Conservation (phyloP, 2,329 filamentous ascomycete genomes). For the Periconia sp. region DNA sequence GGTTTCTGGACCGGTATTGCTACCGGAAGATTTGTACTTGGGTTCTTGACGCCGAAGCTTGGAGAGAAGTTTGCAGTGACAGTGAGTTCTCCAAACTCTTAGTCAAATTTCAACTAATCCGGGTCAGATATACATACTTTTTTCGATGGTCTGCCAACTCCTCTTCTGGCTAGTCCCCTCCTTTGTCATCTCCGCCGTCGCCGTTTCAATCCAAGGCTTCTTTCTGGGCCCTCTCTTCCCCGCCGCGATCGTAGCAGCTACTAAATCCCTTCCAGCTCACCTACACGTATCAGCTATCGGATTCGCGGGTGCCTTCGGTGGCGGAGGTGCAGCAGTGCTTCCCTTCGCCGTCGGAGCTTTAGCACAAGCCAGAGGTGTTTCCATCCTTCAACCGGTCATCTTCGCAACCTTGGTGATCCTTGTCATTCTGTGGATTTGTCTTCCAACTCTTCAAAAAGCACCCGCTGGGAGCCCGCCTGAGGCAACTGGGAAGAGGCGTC, state of each 20-base stretch:
- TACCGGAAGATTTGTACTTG: constrained; percentile 71
- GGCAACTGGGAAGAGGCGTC: constrained; percentile 1
- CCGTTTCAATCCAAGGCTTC: constrained; percentile 74
- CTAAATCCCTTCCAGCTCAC: constrained; percentile 72
- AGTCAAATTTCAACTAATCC: constrained; percentile 22
- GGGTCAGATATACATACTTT: constrained; percentile 63
- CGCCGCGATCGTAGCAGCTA: constrained; percentile 71
- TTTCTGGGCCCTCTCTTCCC: constrained; percentile 80
- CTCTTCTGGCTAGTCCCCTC: constrained; percentile 80
- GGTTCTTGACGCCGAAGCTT: constrained; percentile 73
- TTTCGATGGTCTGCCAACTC: constrained; percentile 67
- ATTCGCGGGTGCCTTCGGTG: constrained; percentile 77
- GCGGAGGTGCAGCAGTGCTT: constrained; percentile 69
- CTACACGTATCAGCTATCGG: constrained; percentile 80
- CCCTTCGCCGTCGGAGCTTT: constrained; percentile 70
- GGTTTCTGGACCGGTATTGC: constrained; percentile 85
- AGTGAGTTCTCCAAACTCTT: constrained; percentile 24
- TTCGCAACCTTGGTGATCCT: constrained; percentile 57
- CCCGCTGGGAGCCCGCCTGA: constrained; percentile 7
- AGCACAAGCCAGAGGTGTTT: constrained; percentile 63
- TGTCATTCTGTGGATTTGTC: constrained; percentile 56
- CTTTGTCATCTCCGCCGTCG: constrained; percentile 72
- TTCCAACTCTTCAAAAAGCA: constrained; percentile 21
- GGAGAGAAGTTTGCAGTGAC: constrained; percentile 67
- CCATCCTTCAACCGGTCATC: constrained; percentile 63